Base-by-base conservation (phyloP, 306 rosid genomes). In the Prunus armeniaca region DNA sequence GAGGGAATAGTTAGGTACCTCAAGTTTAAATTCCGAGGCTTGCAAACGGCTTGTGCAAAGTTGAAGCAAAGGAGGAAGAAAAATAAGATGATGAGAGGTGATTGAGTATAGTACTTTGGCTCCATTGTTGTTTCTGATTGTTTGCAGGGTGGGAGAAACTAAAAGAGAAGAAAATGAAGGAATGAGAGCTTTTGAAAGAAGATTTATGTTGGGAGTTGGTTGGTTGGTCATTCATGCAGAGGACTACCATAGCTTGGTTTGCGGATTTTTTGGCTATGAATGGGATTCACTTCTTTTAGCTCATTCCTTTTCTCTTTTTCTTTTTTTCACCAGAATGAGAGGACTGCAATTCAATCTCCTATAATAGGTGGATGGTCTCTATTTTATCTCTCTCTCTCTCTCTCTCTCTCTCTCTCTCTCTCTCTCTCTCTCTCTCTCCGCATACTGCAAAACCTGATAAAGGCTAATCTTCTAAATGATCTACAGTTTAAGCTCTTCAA, bases 41-140 rank as follows among this genome's bases (percentile, higher is more conserved):
- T 54, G 49, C 78, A 72, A 19, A 41, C 10, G 46, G 71, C 71
- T 45, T 61, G 32, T 12, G 63, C 43, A 30, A 32, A 52, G 62
- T 30, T 4, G 61, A 49, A 65, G 83, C 74, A 43, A 25, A 79
- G 3, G 54, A 75, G 57, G 13, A 83, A 62, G 28, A 79, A 52
- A 7, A 67, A 45, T 28, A 64, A 1, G 45, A 72, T 19, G 54
- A 9, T n/a, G 18, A 41, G 7, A 22, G 69, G 28, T 2, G 30
- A n/a, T 54, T 65, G 62, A 18, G 2, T 9, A 49, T 57, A 0
- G 51, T 57, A 45, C 19, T 28, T 13, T 15, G 51, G 50, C 45
- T 58, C 78, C 82, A 58, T 72, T 51, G 41, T 63, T 56, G 60
- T 67, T 54, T 45, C 11, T 65, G 17, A 38, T 7, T 46, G 72